Percentiles rank a stretch among this genome's conserved stretches.
Evolutionary conservation across 176 grass and related monocot species (phyloP).

Genomic region (Cenchrus purpureus): DNA sequence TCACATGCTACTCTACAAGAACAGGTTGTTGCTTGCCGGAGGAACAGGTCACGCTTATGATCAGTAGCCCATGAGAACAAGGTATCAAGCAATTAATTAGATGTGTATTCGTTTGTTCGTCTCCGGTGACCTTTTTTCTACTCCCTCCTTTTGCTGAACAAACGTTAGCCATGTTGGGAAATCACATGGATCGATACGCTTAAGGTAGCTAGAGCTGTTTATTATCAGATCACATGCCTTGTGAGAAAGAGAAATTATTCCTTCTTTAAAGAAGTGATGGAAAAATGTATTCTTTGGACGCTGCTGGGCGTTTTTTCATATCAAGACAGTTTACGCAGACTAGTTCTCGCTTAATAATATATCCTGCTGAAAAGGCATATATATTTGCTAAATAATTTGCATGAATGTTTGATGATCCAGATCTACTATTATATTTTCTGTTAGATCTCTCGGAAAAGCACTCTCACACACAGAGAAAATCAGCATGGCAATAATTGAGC

Average conservation of each 20-base stretch:
- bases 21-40: slow-evolving; percentile 63
- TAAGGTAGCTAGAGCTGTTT: slow-evolving; percentile 31
- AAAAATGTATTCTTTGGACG: slow-evolving; percentile 31
- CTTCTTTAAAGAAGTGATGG: slow-evolving; percentile 18
- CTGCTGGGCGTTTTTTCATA: slow-evolving; percentile 30
- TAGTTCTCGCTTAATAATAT: background rate
- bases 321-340: slow-evolving; percentile 4
- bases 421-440: background rate
- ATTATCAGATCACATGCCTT: slow-evolving; percentile 42
- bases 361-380: slow-evolving; percentile 23
- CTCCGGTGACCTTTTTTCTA: slow-evolving; percentile 24
- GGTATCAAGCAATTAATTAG: slow-evolving; percentile 9
- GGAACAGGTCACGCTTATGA: slow-evolving; percentile 56
- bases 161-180: slow-evolving; percentile 54
- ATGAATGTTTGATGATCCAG: background rate
- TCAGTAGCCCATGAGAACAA: slow-evolving; percentile 41
- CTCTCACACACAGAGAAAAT: background rate
- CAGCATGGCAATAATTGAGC: slow-evolving; percentile 6
- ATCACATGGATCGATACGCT: slow-evolving; percentile 56
- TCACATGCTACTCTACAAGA: slow-evolving; percentile 64
- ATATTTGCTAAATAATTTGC: background rate
- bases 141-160: slow-evolving; percentile 40
- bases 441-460: background rate
- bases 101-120: slow-evolving; percentile 4
- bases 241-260: slow-evolving; percentile 11